Base-by-base conservation (phyloP, 768 basidiomycete species). In the Rhodotorula babjevae region DNA sequence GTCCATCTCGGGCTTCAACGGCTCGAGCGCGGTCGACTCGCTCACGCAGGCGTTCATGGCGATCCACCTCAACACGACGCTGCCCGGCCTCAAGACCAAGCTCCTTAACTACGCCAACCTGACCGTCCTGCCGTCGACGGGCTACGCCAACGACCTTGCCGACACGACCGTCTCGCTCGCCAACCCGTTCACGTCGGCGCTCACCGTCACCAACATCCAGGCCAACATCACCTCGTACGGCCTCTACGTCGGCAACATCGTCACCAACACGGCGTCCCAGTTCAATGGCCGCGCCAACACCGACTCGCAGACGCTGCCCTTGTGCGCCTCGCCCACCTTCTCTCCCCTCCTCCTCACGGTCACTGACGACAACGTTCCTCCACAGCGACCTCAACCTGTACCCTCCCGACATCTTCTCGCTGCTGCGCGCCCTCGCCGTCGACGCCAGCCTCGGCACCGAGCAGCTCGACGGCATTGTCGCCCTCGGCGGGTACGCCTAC, bases 321-420 rank as follows among this genome's bases (percentile, higher is more conserved):
- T 74, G 73, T 74, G 49, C 23, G 73, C 55, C 27, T 21, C 27
- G 19, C 11, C 21, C 42, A 19, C 19, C n/a, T 11, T 49, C 10
- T 12, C 53, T 18, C 53, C 14, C 9, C 14, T 16, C 14, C 49
- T 19, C 50, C 16, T 19, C 11, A n/a, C n/a, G n/a, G n/a, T n/a
- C n/a, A n/a, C 33, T 36, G 29, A 46, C 44, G 31, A 6, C 33
- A 2, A 12, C 14, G 15, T 29, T 6, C n/a, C 47, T 25, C 31
- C 81, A 86, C 69, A 81, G 90, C 65, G 81, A 86, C 76, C 85
- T 90, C 85, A 89, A 90, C 78, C 84, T 87, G 73, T 86, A 89
- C 71, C 73, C 88, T 29, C 79, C 85, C 16, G 81, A 85, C n/a
- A 82, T 91, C 50, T 90, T 91, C 79, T 88, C 88, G 0, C 82